Evolutionary conservation across 2,329 filamentous ascomycete genomes (phyloP).

Genomic region (Penicillium corylophilum): DNA sequence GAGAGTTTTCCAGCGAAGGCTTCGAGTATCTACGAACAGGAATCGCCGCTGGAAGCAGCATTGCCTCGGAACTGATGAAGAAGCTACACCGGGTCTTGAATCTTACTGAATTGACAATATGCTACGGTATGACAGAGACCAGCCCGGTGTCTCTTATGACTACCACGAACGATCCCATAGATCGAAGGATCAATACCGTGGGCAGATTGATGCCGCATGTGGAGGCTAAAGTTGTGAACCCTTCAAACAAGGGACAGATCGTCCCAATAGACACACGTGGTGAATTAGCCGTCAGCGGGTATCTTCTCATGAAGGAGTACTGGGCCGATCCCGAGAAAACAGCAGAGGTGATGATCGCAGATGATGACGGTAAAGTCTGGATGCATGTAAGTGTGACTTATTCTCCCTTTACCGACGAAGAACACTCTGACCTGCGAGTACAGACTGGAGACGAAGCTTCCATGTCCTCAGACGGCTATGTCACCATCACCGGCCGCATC

Average conservation of each 20-base stretch:
- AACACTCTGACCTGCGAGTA: neutral
- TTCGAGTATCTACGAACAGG: conserved; percentile 76
- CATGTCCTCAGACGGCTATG: conserved; percentile 80
- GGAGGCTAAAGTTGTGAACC: conserved; percentile 72
- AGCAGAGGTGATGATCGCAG: conserved; percentile 62
- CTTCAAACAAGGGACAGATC: conserved; percentile 57
- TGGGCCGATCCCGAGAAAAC: conserved; percentile 73
- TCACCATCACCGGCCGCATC: conserved; percentile 84
- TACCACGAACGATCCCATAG: conserved; percentile 68
- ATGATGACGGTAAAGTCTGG: conserved; percentile 65
- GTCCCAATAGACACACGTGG: conserved; percentile 67
- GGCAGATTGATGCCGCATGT: conserved; percentile 85
- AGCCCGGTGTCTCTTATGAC: conserved; percentile 74
- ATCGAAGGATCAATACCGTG: conserved; percentile 71
- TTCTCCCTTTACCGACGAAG: neutral
- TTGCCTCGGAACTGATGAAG: conserved; percentile 72
- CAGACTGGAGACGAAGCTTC: conserved; percentile 85
- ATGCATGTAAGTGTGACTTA: conserved; percentile 59
- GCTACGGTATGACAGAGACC: conserved; percentile 97
- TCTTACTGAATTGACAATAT: conserved; percentile 80
- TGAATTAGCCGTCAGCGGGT: conserved; percentile 80
- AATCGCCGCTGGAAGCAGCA: conserved; percentile 83
- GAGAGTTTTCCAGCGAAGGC: conserved; percentile 49
- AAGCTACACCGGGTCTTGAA: conserved; percentile 70
- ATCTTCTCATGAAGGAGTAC: conserved; percentile 88